Percentiles rank a stretch among this genome's conserved stretches.
Conservation (phyloP, 306 rosid species). For the Lithocarpus polystachyus region DNA sequence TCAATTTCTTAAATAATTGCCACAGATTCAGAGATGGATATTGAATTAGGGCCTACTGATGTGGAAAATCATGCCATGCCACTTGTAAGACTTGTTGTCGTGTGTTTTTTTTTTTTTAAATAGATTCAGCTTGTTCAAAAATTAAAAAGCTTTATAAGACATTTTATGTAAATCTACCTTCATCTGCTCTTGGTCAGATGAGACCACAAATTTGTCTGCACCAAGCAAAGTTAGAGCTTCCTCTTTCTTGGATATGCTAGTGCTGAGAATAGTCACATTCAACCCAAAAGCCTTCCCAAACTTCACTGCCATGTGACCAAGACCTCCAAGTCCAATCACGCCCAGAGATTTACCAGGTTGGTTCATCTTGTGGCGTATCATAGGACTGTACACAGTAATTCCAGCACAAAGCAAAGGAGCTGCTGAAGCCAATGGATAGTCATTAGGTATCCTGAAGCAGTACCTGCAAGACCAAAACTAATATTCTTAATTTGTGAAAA, state of each 20-base stretch:
- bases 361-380: conserved; percentile 80
- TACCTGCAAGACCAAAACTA: conserved; percentile 46
- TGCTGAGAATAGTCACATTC: conserved; percentile 67
- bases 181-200: conserved; percentile 71
- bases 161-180: conserved; percentile 29
- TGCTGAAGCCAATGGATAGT: conserved; percentile 74
- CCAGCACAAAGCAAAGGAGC: conserved; percentile 97
- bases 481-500: no score
- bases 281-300: conserved; percentile 81
- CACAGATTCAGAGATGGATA: no score
- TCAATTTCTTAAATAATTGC: no score
- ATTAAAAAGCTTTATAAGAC: neutral
- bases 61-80: neutral
- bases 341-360: conserved; percentile 86
- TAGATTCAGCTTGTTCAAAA: neutral
- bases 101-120: no score
- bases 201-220: conserved; percentile 69
- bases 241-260: conserved; percentile 76
- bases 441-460: conserved; percentile 66
- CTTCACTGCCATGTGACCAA: conserved; percentile 85
- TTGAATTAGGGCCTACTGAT: no score
- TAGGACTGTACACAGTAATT: conserved; percentile 77
- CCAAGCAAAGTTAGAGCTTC: conserved; percentile 68
- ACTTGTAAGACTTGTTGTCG: neutral
- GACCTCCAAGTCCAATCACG: conserved; percentile 90